Percentiles rank a stretch among this genome's conserved stretches.
These are phyloP conservation scores for Fusarium coicis DNA, from an alignment of 2,329 filamentous ascomycete species.

Conservation along the genomic window DNA sequence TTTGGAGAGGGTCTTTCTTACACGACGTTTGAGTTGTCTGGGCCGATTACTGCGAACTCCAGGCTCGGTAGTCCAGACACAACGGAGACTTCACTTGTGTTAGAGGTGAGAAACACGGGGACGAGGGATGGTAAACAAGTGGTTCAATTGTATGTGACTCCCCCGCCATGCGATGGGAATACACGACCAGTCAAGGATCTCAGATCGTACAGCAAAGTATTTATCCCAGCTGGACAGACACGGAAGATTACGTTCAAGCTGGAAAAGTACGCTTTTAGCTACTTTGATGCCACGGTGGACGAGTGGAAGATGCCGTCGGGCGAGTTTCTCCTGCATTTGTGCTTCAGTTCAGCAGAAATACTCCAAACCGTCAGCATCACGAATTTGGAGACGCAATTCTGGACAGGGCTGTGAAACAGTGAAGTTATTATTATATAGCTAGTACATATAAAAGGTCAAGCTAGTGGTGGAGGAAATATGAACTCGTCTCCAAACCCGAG, in stretches of 20 bases:
- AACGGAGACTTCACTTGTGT: not conserved
- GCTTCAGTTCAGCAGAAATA: not conserved
- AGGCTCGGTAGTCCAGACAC: accelerated
- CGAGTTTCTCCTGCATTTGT: not conserved
- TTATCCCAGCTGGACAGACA: accelerated
- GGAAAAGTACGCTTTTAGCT: constrained; percentile 12
- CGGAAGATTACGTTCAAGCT: not conserved
- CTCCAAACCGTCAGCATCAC: not conserved
- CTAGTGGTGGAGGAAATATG: not conserved
- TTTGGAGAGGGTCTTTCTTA: constrained; percentile 7
- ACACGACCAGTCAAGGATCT: not conserved
- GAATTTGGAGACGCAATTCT: not conserved
- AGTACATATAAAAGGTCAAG: too few relatives aligned
- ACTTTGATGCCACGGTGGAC: not conserved
- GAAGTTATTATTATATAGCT: too few relatives aligned
- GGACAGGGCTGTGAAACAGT: not conserved
- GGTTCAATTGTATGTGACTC: not conserved
- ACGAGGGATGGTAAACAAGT: not conserved
- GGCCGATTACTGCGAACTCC: accelerated
- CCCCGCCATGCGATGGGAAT: not conserved
- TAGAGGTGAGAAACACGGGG: not conserved
- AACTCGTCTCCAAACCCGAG: not conserved
- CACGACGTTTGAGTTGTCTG: not conserved
- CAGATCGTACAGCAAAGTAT: not conserved
- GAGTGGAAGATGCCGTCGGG: constrained; percentile 1